Evolutionary conservation across 73 alveolate genomes (phyloP).

Genomic region (Tetrahymena malaccensis): DNA sequence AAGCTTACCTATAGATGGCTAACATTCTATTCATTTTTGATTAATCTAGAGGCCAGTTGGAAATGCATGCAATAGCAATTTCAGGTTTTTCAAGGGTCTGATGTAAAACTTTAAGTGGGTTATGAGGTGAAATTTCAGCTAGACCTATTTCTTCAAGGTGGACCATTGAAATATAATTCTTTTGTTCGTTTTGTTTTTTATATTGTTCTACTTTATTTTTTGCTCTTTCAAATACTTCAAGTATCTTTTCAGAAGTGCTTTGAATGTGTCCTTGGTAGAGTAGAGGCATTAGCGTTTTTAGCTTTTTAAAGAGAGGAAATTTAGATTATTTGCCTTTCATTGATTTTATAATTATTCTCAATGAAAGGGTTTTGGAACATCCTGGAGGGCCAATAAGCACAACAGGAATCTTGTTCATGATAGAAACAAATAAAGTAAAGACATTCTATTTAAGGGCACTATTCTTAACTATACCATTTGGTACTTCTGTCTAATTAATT

Average conservation of each 20-base stretch:
- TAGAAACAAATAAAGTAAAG: slow-evolving; percentile 53
- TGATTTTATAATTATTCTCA: slow-evolving; percentile 42
- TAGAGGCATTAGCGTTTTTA: slow-evolving; percentile 38
- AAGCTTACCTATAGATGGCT: background rate
- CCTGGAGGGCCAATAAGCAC: slow-evolving; percentile 72
- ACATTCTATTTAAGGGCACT: slow-evolving; percentile 51
- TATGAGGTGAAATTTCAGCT: slow-evolving; percentile 53
- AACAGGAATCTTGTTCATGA: slow-evolving; percentile 55
- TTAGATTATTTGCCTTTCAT: slow-evolving; percentile 57
- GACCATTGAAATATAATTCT: slow-evolving; percentile 27
- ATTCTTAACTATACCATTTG: slow-evolving; percentile 56
- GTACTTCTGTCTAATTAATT: slow-evolving; percentile 29
- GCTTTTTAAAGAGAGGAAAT: slow-evolving; percentile 17
- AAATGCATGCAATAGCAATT: slow-evolving; percentile 50
- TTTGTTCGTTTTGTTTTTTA: slow-evolving; percentile 1
- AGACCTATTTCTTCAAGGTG: slow-evolving; percentile 54
- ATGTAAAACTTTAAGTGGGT: slow-evolving; percentile 52
- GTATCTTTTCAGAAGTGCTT: slow-evolving; percentile 58
- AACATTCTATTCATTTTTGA: slow-evolving; percentile 53
- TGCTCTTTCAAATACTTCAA: slow-evolving; percentile 55
- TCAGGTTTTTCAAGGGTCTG: slow-evolving; percentile 39
- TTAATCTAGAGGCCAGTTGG: slow-evolving; percentile 54
- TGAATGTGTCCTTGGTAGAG: slow-evolving; percentile 58
- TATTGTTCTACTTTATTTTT: slow-evolving; percentile 1
- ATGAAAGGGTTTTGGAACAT: slow-evolving; percentile 63